Evolutionary conservation across 1,284 basidiomycete species (phyloP).

Genomic region (Clitocybe nebularis): DNA sequence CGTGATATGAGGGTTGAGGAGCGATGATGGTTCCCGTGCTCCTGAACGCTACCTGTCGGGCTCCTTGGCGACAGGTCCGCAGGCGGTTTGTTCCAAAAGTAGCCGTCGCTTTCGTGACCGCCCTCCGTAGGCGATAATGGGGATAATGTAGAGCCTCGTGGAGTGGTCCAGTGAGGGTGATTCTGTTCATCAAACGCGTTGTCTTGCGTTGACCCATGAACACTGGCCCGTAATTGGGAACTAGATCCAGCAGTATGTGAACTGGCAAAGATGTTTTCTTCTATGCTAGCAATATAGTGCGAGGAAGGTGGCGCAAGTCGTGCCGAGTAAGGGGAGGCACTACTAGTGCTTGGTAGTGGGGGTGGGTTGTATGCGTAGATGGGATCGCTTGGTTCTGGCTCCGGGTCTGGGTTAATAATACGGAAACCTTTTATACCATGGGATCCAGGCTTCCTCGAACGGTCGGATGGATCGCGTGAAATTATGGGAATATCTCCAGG

Average conservation of each 20-base stretch:
- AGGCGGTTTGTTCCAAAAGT: conserved; percentile 30
- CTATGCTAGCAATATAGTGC: too few relatives aligned
- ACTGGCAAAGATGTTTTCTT: too few relatives aligned
- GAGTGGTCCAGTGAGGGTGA: too few relatives aligned
- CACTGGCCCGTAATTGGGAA: too few relatives aligned
- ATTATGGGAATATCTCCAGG: conserved; percentile 2
- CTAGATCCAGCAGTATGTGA: too few relatives aligned
- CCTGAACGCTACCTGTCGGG: neutral
- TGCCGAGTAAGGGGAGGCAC: conserved; percentile 14
- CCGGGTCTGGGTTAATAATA: conserved; percentile 18
- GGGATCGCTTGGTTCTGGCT: conserved; percentile 11
- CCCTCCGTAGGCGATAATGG: conserved; percentile 3
- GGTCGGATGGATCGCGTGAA: conserved; percentile 8
- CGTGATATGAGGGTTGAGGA: conserved; percentile 8
- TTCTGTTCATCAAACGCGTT: too few relatives aligned
- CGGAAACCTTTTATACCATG: conserved; percentile 15
- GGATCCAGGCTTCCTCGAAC: conserved; percentile 6
- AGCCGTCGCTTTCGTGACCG: conserved; percentile 19
- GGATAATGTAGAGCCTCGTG: conserved; percentile 7
- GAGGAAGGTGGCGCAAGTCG: conserved; percentile 12
- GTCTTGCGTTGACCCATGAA: too few relatives aligned
- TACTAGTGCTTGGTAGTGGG: conserved; percentile 13
- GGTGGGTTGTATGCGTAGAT: conserved; percentile 17
- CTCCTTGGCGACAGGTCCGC: conserved; percentile 12
- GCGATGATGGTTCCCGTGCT: neutral